A percentile compares a stretch with the other conserved stretches of the same genome.
phyloP scores from a whole-genome alignment of 1,139 yeast genomes.

The Candida smagusa region DNA sequence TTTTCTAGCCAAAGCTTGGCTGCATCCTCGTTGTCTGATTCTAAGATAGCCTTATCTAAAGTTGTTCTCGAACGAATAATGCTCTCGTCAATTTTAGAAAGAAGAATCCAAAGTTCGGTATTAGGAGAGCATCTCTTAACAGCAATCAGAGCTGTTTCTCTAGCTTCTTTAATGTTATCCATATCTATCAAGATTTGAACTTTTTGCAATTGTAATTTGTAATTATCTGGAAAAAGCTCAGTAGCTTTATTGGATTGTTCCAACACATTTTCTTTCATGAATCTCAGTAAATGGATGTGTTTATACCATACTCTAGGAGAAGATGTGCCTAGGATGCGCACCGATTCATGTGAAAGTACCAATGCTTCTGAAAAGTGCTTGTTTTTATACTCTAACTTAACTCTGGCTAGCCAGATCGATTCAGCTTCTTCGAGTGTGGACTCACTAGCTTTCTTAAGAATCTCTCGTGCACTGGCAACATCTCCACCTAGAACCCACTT shows the following conservation, averaged over 20 bases:
- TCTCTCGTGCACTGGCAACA: conserved; percentile 47
- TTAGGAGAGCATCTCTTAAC: conserved; percentile 44
- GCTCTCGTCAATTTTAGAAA: conserved; percentile 51
- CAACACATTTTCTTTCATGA: conserved; percentile 25
- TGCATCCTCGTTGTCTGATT: conserved; percentile 19
- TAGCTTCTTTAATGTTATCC: conserved; percentile 35
- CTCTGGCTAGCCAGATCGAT: conserved; percentile 67
- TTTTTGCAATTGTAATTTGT: conserved; percentile 56
- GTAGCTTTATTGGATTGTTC: conserved; percentile 47
- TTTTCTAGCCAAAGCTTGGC: conserved; percentile 58
- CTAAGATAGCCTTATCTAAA: conserved; percentile 63
- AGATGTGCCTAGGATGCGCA: conserved; percentile 27
- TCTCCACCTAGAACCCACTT: conserved; percentile 51
- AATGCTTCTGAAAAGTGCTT: conserved; percentile 38
- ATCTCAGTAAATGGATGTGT: conserved; percentile 55
- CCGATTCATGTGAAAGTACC: conserved; percentile 39
- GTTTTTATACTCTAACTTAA: conserved; percentile 56
- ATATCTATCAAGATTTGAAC: conserved; percentile 46
- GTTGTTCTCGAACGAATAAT: conserved; percentile 68
- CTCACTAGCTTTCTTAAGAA: conserved; percentile 48
- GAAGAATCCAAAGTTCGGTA: conserved; percentile 52
- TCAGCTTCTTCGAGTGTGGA: conserved; percentile 39
- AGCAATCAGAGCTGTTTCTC: conserved; percentile 49
- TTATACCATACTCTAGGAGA: conserved; percentile 61
- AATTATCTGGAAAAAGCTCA: conserved; percentile 39